Evolutionary conservation across 495 filamentous ascomycete genomes (phyloP), one percentile per base, ranked within the genome.

Genomic region (Trichoderma asperelloides): DNA sequence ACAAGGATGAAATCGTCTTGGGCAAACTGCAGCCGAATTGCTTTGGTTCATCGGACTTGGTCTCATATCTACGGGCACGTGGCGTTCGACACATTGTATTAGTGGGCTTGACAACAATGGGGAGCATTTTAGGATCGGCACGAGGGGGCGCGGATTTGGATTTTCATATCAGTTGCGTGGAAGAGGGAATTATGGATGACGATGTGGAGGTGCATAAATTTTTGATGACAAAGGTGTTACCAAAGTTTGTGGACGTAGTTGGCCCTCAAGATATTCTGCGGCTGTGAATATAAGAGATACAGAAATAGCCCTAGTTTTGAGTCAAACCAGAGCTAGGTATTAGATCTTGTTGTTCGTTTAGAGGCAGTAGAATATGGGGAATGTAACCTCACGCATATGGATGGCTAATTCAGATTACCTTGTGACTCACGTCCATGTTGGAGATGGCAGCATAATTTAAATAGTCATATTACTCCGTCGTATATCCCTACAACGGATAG

Each of bases 51-150:
- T 64, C 62, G 3, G 62, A 64, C 13, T 18, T 64, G 62, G 28
- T 33, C 15, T 7, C 62, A 3, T 64, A 64, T 39, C n/a, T 64
- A 40, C 30, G 62, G 8, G 62, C 25, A 21, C 23, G 62, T 21
- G 62, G 62, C 28, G 40, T 64, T 30, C 23, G 30, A 2, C 62
- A 64, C 18, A 8, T 64, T 40, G 62, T 64, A 28, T n/a, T 64
- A 28, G 62, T 39, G 9, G 62, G 62, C 23, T 3, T 64, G 30
- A 64, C 62, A 23, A 64, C 62, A 9, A 64, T 64, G 62, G 62
- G 62, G 40, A 64, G 62, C 62, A 39, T 64, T 28, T 28, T 64
- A 8, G 62, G 62, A 18, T 64, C 62, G 11, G 62, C 62, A 30
- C 12, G 62, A 64, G 62, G 28, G 0, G 62, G 62, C 7, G 62